A percentile compares a stretch with the other conserved stretches of the same genome.
These are phyloP conservation scores for Actinomucor elegans DNA, from an alignment of 371 early-diverging fungal genomes.

Conservation along the genomic window DNA sequence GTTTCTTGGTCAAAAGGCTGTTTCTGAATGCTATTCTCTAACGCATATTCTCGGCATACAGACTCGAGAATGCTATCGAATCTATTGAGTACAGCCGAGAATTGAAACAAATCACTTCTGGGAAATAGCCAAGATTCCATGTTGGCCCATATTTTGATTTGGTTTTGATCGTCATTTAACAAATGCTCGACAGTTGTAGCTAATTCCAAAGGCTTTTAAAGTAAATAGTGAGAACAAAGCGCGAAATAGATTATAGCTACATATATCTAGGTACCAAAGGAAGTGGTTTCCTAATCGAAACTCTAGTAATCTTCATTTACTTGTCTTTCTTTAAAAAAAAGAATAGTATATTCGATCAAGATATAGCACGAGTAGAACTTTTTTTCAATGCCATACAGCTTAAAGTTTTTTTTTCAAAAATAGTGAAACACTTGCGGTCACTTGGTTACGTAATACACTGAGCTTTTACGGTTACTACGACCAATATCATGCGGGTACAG, in stretches of 20 bases:
- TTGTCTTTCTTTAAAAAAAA: too few relatives aligned
- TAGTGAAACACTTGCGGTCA: too few relatives aligned
- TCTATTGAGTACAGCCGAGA: constrained; percentile 92
- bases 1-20: constrained; percentile 52
- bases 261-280: constrained; percentile 5
- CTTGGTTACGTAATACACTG: too few relatives aligned
- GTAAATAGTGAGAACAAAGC: background rate
- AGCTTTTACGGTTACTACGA: too few relatives aligned
- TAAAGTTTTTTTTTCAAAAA: too few relatives aligned
- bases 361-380: too few relatives aligned
- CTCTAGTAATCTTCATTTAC: constrained; percentile 15
- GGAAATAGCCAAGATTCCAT: constrained; percentile 73
- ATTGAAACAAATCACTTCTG: constrained; percentile 91
- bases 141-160: constrained; percentile 51
- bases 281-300: constrained; percentile 4
- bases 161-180: constrained; percentile 52
- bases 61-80: constrained; percentile 83
- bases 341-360: too few relatives aligned
- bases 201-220: constrained; percentile 46
- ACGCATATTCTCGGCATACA: constrained; percentile 57
- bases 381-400: too few relatives aligned
- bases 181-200: constrained; percentile 52
- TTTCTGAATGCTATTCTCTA: constrained; percentile 55
- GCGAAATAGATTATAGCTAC: background rate
- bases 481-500: too few relatives aligned